Conservation (phyloP, 495 filamentous ascomycete genomes). For the Evansstolkia leycettana region DNA sequence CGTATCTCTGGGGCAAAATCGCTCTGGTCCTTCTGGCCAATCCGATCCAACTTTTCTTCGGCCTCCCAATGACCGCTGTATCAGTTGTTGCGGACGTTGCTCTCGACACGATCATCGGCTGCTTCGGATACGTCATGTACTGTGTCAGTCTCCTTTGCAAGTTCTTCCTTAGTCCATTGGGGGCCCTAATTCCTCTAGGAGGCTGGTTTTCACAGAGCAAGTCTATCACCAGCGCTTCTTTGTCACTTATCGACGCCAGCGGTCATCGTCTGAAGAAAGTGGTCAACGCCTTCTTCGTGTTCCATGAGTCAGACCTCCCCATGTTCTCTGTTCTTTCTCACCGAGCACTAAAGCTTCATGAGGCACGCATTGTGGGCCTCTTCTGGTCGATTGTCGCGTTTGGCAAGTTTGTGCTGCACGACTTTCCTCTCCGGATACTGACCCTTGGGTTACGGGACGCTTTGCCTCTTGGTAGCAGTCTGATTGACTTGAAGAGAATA, state of each 20-base stretch:
- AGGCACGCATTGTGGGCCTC: slow-evolving; percentile 24
- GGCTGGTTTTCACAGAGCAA: slow-evolving; percentile 27
- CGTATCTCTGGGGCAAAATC: slow-evolving; percentile 81
- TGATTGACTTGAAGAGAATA: slow-evolving; percentile 6
- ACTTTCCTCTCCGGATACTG: slow-evolving; percentile 24
- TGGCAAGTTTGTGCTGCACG: slow-evolving; percentile 23
- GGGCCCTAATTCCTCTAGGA: slow-evolving; percentile 25
- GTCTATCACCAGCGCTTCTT: slow-evolving; percentile 30
- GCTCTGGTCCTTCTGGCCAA: slow-evolving; percentile 68
- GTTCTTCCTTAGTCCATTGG: slow-evolving; percentile 31
- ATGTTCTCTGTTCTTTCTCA: slow-evolving; percentile 51
- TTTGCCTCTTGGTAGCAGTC: slow-evolving; percentile 8
- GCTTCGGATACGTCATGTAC: slow-evolving; percentile 44
- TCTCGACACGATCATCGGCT: slow-evolving; percentile 46
- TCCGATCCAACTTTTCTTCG: slow-evolving; percentile 53
- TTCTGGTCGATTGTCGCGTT: slow-evolving; percentile 9
- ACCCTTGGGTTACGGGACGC: slow-evolving; percentile 13
- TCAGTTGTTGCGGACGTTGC: slow-evolving; percentile 61
- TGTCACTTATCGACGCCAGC: slow-evolving; percentile 36
- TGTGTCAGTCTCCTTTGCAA: slow-evolving; percentile 33
- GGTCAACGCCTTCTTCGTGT: slow-evolving; percentile 27
- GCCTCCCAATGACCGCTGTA: slow-evolving; percentile 56
- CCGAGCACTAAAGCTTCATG: slow-evolving; percentile 39
- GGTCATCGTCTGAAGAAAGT: slow-evolving; percentile 31
- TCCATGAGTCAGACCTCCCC: slow-evolving; percentile 44